Evolutionary conservation across 2,329 filamentous ascomycete genomes (phyloP).

Genomic region (Thyridium curvatum): DNA sequence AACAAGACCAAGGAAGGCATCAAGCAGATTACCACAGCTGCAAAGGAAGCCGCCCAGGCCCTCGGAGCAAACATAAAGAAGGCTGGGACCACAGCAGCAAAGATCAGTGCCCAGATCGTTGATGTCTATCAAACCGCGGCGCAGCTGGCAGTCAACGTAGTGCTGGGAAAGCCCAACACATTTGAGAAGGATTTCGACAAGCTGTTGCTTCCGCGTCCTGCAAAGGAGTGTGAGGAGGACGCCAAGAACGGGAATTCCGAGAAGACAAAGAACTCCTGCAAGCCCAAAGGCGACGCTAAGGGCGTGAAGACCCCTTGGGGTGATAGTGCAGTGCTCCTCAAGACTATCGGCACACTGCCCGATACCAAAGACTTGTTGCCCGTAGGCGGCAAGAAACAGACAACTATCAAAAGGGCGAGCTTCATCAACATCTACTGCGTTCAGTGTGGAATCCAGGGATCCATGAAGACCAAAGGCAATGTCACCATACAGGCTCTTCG

Average conservation of each 20-base stretch:
- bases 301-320: constrained; percentile 20
- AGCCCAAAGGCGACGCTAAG: constrained; percentile 5
- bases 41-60: no score
- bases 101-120: background rate
- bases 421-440: constrained; percentile 23
- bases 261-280: constrained; percentile 8
- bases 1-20: background rate
- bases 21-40: background rate
- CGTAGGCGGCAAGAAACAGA: no score
- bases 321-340: constrained; percentile 17
- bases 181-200: background rate
- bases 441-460: constrained; percentile 19
- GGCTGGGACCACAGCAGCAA: background rate
- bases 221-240: background rate
- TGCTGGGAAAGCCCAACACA: background rate
- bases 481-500: constrained; percentile 15
- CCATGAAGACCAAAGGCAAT: constrained; percentile 16
- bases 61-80: background rate
- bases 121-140: background rate
- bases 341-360: constrained; percentile 11
- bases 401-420: background rate
- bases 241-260: constrained; percentile 4
- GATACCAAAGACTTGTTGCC: no score
- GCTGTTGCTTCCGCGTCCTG: background rate
- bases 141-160: background rate